Evolutionary conservation across 2,329 filamentous ascomycete species (phyloP).

Genomic region (Penicillium polonicum): DNA sequence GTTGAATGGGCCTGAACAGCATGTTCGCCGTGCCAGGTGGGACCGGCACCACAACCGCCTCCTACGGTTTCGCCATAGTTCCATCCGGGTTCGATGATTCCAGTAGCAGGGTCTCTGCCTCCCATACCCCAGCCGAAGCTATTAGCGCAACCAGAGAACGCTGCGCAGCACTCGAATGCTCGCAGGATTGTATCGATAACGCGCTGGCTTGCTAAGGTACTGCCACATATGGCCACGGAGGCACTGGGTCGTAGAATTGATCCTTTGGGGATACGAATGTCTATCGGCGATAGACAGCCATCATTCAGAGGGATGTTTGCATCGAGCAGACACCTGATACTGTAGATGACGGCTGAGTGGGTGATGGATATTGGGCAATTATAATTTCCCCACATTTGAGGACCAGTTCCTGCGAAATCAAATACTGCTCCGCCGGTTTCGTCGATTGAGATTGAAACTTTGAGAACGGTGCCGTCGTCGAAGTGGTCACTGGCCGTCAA

Average conservation of each 20-base stretch:
- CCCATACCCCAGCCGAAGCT: not conserved
- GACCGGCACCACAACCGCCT: not conserved
- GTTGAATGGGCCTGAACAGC: not conserved
- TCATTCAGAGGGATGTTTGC: not conserved
- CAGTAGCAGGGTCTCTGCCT: not conserved
- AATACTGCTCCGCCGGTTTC: not conserved
- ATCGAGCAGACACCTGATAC: not conserved
- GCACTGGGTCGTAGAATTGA: not conserved
- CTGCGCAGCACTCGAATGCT: not conserved
- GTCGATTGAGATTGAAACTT: not conserved
- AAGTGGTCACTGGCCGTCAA: not conserved
- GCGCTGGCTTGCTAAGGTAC: not conserved
- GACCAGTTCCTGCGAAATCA: not conserved
- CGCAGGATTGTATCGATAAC: not conserved
- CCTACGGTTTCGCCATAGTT: not conserved
- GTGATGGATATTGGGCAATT: not conserved
- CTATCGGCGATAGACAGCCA: not conserved
- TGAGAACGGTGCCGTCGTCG: not conserved
- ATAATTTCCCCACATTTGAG: not conserved
- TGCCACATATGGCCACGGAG: not conserved
- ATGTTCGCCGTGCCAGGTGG: not conserved
- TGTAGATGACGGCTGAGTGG: not conserved
- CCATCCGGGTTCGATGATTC: not conserved
- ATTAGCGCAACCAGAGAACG: not conserved
- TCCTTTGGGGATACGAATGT: not conserved